Evolutionary conservation across 78 protist genomes (phyloP).

Genomic region (Guillardia theta): DNA sequence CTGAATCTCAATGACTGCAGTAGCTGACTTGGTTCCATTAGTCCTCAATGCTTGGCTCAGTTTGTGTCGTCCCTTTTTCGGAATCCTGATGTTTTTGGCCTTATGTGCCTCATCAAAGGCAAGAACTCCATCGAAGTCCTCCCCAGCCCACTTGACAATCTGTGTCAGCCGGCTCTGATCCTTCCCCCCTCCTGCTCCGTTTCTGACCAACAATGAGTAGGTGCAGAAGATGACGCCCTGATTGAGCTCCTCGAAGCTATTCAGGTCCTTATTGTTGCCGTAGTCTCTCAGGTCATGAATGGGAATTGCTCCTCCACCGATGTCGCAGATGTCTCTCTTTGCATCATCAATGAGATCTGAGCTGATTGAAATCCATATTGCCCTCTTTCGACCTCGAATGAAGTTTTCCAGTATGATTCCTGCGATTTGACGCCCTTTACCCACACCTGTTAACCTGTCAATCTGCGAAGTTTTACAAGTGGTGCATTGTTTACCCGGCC

Average conservation of each 20-base stretch:
- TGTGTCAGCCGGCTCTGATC: background rate
- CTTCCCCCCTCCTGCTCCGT: background rate
- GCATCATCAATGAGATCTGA: background rate
- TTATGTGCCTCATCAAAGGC: constrained; percentile 27
- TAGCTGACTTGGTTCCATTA: background rate
- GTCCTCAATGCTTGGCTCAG: background rate
- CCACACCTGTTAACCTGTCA: background rate
- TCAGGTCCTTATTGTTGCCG: background rate
- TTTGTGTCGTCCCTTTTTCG: background rate
- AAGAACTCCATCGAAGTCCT: background rate
- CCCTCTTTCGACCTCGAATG: background rate
- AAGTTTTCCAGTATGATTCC: background rate
- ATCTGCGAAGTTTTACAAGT: background rate
- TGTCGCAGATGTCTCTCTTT: background rate
- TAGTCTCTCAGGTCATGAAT: background rate
- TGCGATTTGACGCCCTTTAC: constrained; percentile 15
- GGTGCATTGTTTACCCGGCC: background rate
- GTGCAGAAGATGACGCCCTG: background rate
- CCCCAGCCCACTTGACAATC: background rate
- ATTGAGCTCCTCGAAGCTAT: background rate
- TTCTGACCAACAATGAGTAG: background rate
- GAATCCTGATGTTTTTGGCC: background rate
- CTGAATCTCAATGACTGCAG: background rate
- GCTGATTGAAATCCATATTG: constrained; percentile 5
- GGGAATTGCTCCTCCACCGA: background rate